Base-by-base conservation (phyloP, 129 eudicot species). In the Arctium lappa region DNA sequence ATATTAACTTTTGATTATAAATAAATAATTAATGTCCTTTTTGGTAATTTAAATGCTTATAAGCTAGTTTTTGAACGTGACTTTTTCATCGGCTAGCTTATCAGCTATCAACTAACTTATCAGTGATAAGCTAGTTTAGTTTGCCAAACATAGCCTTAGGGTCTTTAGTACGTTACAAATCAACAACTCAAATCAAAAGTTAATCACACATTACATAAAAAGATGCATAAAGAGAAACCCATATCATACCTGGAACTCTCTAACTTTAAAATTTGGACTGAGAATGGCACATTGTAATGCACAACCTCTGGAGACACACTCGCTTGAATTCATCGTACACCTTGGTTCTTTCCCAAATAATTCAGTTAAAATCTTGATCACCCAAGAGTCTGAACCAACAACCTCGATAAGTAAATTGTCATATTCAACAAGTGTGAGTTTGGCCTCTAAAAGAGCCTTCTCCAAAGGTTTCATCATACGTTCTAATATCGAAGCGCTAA, bases 241-340 rank as follows among this genome's bases (percentile, higher is more conserved):
- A 8, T 0, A 10, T 44, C 33, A 22, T 84, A 94, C 98, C 97
- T 91, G 94, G 40, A 92, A 92, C 1, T 95, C 97, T 82, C 91
- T 83, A 73, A 95, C 98, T 92, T 95, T 89, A 60, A 89, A 95
- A 2, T 96, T 92, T 15, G 97, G 97, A 68, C 97, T 92, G 5
- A 92, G 93, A 85, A 91, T 95, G 33, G 98, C 97, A 50, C 98
- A 95, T 66, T 95, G 81, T 15, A 95, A 81, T 29, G 97, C 97
- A 82, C 94, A 84, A 3, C 98, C 98, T 86, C 90, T 95, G 3
- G 98, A 90, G 18, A 95, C 97, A 81, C 97, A 95, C 76, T 95
- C 99, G 77, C 94, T 95, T 0, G 99, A 97, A 44, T 95, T 95
- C 99, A 90, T 93, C 60, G 97, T 90, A 6, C 99, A 92, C 75